Base-by-base conservation (phyloP, 2,329 filamentous ascomycete genomes). In the Pyrenophora graminea region DNA sequence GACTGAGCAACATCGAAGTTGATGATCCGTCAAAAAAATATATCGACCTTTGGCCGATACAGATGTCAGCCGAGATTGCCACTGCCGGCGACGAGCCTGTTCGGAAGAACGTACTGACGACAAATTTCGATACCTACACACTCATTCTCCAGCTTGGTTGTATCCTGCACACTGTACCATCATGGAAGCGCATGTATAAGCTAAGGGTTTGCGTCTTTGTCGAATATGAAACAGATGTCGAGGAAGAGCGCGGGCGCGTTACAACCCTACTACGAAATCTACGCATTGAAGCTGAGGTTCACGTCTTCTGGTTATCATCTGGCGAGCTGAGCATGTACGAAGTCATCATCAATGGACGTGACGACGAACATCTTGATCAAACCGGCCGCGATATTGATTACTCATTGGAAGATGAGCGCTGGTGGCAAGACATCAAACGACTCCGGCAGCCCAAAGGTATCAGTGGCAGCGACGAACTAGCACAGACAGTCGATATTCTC, bases 21-120 rank as follows among this genome's bases (percentile, higher is more conserved):
- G 78, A 84, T 33, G 80, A 80, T 15, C 84, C 86, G 45, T 78
- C 77, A 3, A 93, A 93, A 67, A 89, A 85, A 64, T 93, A 87
- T 64, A 90, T 96, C 55, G 91, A 96, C 65, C 76, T 96, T 4
- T 96, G 91, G 91, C 91, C 91, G 0, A 94, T 96, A 45, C 91
- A 96, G 60, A 96, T 96, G 90, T 93, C 90, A 5, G 90, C 90
- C 1, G 89, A 93, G 63, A 83, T 94, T 30, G 83, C 85, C 0
- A 79, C 87, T 1, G 85, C 57, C 12, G 64, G 66, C 4, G 68
- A 57, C 81, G 66, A 68, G 31, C 59, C 63, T 3, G 61, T 59
- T 9, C 82, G 80, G 53, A 76, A 81, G 55, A 85, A 84, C 62
- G 80, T 94, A 5, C 72, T 93, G 47, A 95, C 91, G 0, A 94